Evolutionary conservation across 805 yeast genomes (phyloP), one percentile per base, ranked within the genome.

Genomic region (Scheffersomyces lignosus): DNA sequence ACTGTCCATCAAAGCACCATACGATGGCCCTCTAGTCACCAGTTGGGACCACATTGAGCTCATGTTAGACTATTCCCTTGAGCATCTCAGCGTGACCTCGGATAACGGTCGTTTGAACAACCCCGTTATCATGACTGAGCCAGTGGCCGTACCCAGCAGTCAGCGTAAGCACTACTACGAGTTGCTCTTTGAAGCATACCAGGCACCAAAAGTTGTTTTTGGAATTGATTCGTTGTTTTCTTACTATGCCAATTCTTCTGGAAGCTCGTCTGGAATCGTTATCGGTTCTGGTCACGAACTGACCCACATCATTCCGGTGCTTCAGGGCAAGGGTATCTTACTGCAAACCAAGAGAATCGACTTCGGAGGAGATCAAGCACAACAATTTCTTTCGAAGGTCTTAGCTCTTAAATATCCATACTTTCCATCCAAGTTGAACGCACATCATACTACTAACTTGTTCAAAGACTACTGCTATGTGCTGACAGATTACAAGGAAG

Each of bases 31-130:
- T 4, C 66, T 88, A 48, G 70, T 93, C 24, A 82, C 95, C 17
- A 95, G 90, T 58, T 95, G 98, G 98, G 98, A 93, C 39, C 77
- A 82, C 40, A 75, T 83, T 2, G 99, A 93, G 56, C 76, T 73
- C 40, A 76, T 91, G 35, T 56, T 93, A 33, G 98, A 91, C 60
- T 93, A 89, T 54, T 70, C 89, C 0, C 83, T 93, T 55, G 75
- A 79, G 42, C 95, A 87, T 57, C 53, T 91, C 32, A 84, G 91
- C 3, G 93, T 88, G 2, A 41, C 60, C 1, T 53, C 67, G 34
- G 36, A 49, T 27, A 60, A 56, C 42, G 77, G 78, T 1, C 56
- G 69, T 2, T 78, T 90, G 3, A 77, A 82, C 31, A 88, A 86
- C 49, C 98, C 98, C 1, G 56, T 93, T 0, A 73, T 90, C 10